phyloP scores from a whole-genome alignment of 2,329 filamentous ascomycete genomes.

The Pestalotiopsis sp. region DNA sequence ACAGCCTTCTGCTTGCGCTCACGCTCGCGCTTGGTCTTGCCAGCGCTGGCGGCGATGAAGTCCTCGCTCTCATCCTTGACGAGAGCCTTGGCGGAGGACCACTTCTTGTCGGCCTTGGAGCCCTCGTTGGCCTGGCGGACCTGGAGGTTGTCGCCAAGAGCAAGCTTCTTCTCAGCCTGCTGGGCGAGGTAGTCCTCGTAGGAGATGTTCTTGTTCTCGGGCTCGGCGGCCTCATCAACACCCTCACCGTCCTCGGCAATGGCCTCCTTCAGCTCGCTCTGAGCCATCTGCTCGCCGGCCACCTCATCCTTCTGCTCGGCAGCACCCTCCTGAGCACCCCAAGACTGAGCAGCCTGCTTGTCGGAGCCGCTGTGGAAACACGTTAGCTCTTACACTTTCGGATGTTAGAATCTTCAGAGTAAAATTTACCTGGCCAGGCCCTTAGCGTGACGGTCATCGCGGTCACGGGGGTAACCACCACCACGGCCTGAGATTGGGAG shows the following conservation, averaged over 20 bases:
- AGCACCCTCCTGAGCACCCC: constrained; percentile 81
- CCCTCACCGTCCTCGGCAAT: constrained; percentile 47
- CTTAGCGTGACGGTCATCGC: constrained; percentile 59
- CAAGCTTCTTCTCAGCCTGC: constrained; percentile 72
- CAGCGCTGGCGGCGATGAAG: constrained; percentile 73
- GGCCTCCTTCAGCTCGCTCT: constrained; percentile 77
- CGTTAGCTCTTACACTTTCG: constrained; percentile 21
- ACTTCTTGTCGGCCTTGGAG: constrained; percentile 86
- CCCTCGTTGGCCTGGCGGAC: constrained; percentile 94
- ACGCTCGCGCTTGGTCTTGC: constrained; percentile 83
- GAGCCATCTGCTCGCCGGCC: constrained; percentile 86
- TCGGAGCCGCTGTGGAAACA: constrained; percentile 63
- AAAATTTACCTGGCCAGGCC: constrained; percentile 44
- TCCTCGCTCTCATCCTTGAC: constrained; percentile 69
- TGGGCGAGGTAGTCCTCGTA: constrained; percentile 85
- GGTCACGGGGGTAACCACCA: constrained; percentile 51
- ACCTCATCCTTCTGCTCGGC: constrained; percentile 90
- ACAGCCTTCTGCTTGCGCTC: constrained; percentile 91
- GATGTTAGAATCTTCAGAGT: not conserved
- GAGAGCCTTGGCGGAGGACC: constrained; percentile 78
- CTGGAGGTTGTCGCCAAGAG: constrained; percentile 64
- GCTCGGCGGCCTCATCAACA: constrained; percentile 54
- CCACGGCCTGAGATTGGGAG: constrained; percentile 48
- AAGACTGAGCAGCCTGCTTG: constrained; percentile 86
- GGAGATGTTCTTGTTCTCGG: constrained; percentile 86